Percentiles rank a stretch among this genome's conserved stretches.
Evolutionary conservation across 2,329 filamentous ascomycete species (phyloP).

Genomic region (Cytospora chrysosperma): DNA sequence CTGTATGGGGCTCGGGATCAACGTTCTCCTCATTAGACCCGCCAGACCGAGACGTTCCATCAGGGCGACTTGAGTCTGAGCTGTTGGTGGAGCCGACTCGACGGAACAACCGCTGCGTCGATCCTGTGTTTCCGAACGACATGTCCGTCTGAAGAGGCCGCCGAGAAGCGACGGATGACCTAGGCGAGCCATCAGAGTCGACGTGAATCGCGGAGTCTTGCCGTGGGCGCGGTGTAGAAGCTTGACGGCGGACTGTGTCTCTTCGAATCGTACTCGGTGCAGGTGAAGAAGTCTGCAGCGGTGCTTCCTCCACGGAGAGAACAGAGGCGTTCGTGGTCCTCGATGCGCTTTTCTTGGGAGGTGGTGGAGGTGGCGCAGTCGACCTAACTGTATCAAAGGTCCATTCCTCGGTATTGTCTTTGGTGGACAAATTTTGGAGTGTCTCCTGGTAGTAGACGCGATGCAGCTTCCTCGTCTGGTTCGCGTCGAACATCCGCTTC

Average conservation of each 20-base stretch:
- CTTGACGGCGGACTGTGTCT: slow-evolving; percentile 52
- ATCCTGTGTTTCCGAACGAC: slow-evolving; percentile 90
- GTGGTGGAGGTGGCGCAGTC: slow-evolving; percentile 43
- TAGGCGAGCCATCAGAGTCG: slow-evolving; percentile 43
- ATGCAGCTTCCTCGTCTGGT: slow-evolving; percentile 65
- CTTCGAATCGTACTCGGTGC: slow-evolving; percentile 57
- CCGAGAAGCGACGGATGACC: slow-evolving; percentile 53
- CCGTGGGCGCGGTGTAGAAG: slow-evolving; percentile 37
- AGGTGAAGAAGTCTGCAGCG: slow-evolving; percentile 57
- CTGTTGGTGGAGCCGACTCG: slow-evolving; percentile 76
- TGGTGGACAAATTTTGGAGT: slow-evolving; percentile 67
- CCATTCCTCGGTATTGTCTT: slow-evolving; percentile 79
- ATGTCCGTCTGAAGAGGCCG: slow-evolving; percentile 85
- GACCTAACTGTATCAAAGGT: slow-evolving; percentile 93
- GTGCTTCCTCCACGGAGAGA: slow-evolving; percentile 58
- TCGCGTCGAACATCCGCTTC: slow-evolving; percentile 78
- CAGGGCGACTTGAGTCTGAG: slow-evolving; percentile 43
- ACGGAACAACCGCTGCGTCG: slow-evolving; percentile 88
- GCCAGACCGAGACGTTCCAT: slow-evolving; percentile 36
- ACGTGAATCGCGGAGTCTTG: slow-evolving; percentile 30
- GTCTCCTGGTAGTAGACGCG: slow-evolving; percentile 93
- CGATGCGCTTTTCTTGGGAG: slow-evolving; percentile 49
- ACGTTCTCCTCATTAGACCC: slow-evolving; percentile 60
- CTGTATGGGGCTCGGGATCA: slow-evolving; percentile 43
- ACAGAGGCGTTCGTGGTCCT: slow-evolving; percentile 58